Percentiles rank a stretch among this genome's conserved stretches.
Conservation (phyloP, 805 yeast species). For the Jamesozyma piceae region DNA sequence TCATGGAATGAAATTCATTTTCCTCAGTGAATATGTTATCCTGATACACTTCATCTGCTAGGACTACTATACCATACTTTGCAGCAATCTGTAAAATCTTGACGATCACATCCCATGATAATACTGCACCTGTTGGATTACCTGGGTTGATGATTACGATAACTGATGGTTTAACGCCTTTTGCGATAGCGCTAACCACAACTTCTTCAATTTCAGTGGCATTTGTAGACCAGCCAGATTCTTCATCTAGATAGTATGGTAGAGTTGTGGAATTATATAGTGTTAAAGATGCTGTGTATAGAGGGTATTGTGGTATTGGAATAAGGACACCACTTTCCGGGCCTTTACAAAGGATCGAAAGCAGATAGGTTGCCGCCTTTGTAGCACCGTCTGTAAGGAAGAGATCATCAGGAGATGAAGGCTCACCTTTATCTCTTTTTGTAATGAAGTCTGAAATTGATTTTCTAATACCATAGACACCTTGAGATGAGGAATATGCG, state of each 20-base stretch:
- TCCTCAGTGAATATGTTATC: slow-evolving; percentile 70
- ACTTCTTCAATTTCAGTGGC: slow-evolving; percentile 50
- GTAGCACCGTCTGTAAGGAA: slow-evolving; percentile 93
- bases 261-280: slow-evolving; percentile 69
- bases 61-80: slow-evolving; percentile 68
- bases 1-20: slow-evolving; percentile 68
- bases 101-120: slow-evolving; percentile 54
- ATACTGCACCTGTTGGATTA: slow-evolving; percentile 91
- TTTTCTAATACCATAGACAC: slow-evolving; percentile 60
- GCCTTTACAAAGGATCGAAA: slow-evolving; percentile 61
- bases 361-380: slow-evolving; percentile 73
- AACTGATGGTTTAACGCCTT: slow-evolving; percentile 60
- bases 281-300: slow-evolving; percentile 87
- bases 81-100: slow-evolving; percentile 74
- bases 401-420: slow-evolving; percentile 58
- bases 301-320: slow-evolving; percentile 97
- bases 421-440: slow-evolving; percentile 69
- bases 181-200: slow-evolving; percentile 38
- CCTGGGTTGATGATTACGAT: slow-evolving; percentile 95
- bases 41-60: slow-evolving; percentile 98
- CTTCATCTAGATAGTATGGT: slow-evolving; percentile 80
- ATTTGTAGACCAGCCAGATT: slow-evolving; percentile 73
- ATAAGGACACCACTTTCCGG: slow-evolving; percentile 68
- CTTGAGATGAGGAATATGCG: slow-evolving; percentile 92
- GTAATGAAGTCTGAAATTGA: slow-evolving; percentile 74